Conservation (phyloP, 1,139 yeast genomes). For the Pneumocystis jirovecii region DNA sequence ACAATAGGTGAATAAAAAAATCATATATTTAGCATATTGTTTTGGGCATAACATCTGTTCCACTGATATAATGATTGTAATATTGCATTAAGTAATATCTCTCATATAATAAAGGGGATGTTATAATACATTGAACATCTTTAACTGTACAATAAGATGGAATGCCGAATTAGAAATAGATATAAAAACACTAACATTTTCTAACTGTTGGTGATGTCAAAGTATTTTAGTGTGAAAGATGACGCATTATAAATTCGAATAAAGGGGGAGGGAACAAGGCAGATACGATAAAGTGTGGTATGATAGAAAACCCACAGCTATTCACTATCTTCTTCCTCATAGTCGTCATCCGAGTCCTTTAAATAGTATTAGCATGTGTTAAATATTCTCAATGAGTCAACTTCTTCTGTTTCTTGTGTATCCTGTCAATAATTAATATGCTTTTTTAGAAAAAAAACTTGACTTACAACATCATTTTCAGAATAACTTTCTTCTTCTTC, state of each 20-base stretch:
- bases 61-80: neutral
- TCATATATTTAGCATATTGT: neutral
- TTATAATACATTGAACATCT: neutral
- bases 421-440: neutral
- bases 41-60: neutral
- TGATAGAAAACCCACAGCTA: neutral
- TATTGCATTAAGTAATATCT: neutral
- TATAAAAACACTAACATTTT: neutral
- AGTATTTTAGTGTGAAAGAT: neutral
- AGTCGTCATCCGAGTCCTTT: neutral
- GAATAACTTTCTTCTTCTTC: neutral
- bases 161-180: neutral
- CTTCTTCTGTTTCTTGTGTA: slow-evolving; percentile 1
- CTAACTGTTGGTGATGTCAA: neutral
- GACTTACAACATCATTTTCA: neutral
- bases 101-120: neutral
- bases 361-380: neutral
- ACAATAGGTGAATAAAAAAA: neutral
- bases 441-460: neutral
- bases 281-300: neutral
- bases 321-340: neutral
- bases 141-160: neutral
- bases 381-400: neutral
- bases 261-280: neutral
- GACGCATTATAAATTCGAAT: neutral